phyloP scores from a whole-genome alignment of 495 filamentous ascomycete genomes.

The Tetracladium marchalianum region DNA sequence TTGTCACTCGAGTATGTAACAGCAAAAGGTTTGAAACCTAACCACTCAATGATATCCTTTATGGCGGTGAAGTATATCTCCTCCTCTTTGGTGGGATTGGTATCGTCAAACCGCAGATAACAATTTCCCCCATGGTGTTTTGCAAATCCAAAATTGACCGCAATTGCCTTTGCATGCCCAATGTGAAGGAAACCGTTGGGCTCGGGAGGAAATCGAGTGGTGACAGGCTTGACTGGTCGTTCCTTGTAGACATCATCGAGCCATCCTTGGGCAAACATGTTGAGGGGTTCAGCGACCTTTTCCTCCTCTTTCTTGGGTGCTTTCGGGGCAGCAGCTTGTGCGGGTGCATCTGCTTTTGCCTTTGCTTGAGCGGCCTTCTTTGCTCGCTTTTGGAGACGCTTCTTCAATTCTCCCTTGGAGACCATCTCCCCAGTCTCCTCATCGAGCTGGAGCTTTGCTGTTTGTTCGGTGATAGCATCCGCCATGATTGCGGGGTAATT shows the following conservation, averaged over 20 bases:
- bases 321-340: constrained; percentile 23
- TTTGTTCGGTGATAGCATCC: constrained; percentile 40
- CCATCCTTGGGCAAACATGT: constrained; percentile 84
- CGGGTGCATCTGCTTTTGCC: constrained; percentile 30
- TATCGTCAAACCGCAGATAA: constrained; percentile 50
- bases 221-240: constrained; percentile 51
- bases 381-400: constrained; percentile 48
- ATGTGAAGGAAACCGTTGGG: constrained; percentile 79
- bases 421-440: constrained; percentile 59
- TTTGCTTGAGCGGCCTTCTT: constrained; percentile 47
- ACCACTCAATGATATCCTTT: constrained; percentile 68
- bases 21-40: constrained; percentile 67
- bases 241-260: constrained; percentile 72
- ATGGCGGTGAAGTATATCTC: constrained; percentile 72
- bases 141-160: constrained; percentile 94
- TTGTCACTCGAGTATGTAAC: constrained; percentile 72
- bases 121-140: constrained; percentile 68
- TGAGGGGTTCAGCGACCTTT: constrained; percentile 36
- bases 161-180: constrained; percentile 93
- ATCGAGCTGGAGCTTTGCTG: constrained; percentile 51
- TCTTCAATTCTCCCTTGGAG: constrained; percentile 57
- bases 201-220: constrained; percentile 89
- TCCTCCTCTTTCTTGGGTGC: not conserved
- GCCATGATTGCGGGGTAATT: constrained; percentile 33
- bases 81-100: constrained; percentile 76